Evolutionary conservation across 352 stramenopile species (phyloP), one percentile per base, ranked within the genome.

Genomic region (Phytophthora citrophthora): DNA sequence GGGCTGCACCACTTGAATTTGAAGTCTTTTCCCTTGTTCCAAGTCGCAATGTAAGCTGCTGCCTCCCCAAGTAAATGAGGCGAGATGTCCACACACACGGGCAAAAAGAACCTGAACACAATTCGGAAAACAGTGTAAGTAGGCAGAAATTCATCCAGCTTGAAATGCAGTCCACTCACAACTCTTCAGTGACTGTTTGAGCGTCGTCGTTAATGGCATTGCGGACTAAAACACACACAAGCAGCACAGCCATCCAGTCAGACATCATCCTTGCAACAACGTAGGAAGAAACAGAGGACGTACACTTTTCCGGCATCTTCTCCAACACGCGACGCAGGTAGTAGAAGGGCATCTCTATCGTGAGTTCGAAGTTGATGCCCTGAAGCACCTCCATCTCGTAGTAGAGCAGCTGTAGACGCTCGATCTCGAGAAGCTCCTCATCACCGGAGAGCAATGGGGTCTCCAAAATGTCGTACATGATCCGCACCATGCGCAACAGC

Each of bases 381-480:
- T 94, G 81, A 0, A 95, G 66, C 26, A 94, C 85, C 70, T 94
- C 75, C 38, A 93, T 91, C 55, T 95, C 87, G 71, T 94, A 95
- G 50, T 91, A 85, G 5, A 95, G 74, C 55, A 95, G 57, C 53
- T 94, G 87, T 64, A 95, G 76, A 13, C 87, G 87, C 64, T 95
- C 87, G 13, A 95, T 70, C 45, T 95, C 87, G n/a, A 94, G 61
- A n/a, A 93, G 65, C 27, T 95, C 87, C 70, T 95, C 87, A 45
- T 94, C 80, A 5, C 87, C 87, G 36, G 71, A 73, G 41, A 92
- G 64, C 18, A 95, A 59, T 5, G 85, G 83, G 0, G 64, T 77
- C 62, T 95, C 85, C 24, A 95, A 58, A 36, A 94, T 92, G 53
- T 93, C 85, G 66, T 94, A 89, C 85, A 94, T 95, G 32, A 85